Percentiles rank a stretch among this genome's conserved stretches.
These are phyloP conservation scores for Cyberlindnera bimundalis DNA, from an alignment of 805 yeast species.

Conservation along the genomic window DNA sequence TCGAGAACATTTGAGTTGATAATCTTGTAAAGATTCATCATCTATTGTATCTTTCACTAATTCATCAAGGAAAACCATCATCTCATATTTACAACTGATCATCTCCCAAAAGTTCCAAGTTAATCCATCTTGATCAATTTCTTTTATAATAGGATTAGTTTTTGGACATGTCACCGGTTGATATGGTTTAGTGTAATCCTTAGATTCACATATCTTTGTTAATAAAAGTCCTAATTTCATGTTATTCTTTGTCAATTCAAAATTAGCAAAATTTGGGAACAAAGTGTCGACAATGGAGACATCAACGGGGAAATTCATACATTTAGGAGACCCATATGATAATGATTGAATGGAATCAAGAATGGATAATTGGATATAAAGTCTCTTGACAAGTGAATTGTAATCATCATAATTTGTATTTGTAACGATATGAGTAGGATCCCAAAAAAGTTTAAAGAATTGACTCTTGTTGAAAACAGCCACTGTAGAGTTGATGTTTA, in stretches of 20 bases:
- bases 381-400: conserved; percentile 33
- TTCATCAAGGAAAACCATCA: conserved; percentile 37
- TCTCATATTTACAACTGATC: conserved; percentile 35
- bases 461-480: conserved; percentile 58
- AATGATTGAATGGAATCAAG: conserved; percentile 52
- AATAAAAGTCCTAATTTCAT: conserved; percentile 27
- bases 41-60: conserved; percentile 25
- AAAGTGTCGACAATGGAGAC: conserved; percentile 20
- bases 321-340: conserved; percentile 46
- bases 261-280: conserved; percentile 19
- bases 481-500: conserved; percentile 45
- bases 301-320: conserved; percentile 22
- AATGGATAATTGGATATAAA: conserved; percentile 44
- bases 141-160: conserved; percentile 3
- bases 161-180: conserved; percentile 1
- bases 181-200: conserved; percentile 6
- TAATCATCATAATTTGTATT: conserved; percentile 25
- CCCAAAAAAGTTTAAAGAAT: conserved; percentile 36
- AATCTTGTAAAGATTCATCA: conserved; percentile 33
- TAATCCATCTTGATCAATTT: conserved; percentile 13
- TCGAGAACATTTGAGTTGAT: conserved; percentile 38
- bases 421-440: conserved; percentile 12
- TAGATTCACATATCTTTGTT: conserved; percentile 15
- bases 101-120: conserved; percentile 28
- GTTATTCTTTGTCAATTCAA: conserved; percentile 23